A percentile compares a stretch with the other conserved stretches of the same genome.
phyloP scores from a whole-genome alignment of 2,329 filamentous ascomycete species.

The Xylariales sp. region DNA sequence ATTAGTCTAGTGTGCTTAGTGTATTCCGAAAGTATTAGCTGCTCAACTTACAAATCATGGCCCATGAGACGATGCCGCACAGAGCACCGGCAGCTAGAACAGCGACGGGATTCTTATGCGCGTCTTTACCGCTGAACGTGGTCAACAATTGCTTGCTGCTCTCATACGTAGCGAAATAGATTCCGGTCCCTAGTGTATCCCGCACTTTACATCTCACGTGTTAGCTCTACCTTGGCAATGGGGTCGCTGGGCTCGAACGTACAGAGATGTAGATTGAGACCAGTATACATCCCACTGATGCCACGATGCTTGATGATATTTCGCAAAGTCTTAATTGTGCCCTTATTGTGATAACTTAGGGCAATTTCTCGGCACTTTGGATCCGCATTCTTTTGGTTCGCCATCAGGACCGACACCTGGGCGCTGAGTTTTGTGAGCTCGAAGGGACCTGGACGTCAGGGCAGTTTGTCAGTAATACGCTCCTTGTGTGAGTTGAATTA shows the following conservation, averaged over 20 bases:
- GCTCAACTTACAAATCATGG: slow-evolving; percentile 60
- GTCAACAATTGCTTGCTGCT: slow-evolving; percentile 78
- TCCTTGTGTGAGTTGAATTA: too few species aligned
- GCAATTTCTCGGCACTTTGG: slow-evolving; percentile 55
- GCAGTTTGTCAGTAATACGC: slow-evolving; percentile 3
- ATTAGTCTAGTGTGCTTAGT: neutral
- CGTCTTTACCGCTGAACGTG: slow-evolving; percentile 65
- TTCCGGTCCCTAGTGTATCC: slow-evolving; percentile 77
- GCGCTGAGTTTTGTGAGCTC: slow-evolving; percentile 87
- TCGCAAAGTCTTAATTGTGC: slow-evolving; percentile 69
- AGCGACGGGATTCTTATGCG: slow-evolving; percentile 73
- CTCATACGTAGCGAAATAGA: slow-evolving; percentile 89
- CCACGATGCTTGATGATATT: slow-evolving; percentile 75
- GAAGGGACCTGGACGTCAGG: slow-evolving; percentile 59
- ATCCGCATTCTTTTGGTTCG: slow-evolving; percentile 45
- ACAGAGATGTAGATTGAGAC: slow-evolving; percentile 75
- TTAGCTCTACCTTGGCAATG: neutral
- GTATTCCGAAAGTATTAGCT: neutral
- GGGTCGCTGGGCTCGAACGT: slow-evolving; percentile 31
- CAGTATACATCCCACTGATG: slow-evolving; percentile 70
- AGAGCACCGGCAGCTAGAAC: slow-evolving; percentile 75
- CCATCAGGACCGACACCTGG: slow-evolving; percentile 77
- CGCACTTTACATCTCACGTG: slow-evolving; percentile 48
- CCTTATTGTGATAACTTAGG: slow-evolving; percentile 71
- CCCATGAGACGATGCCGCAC: slow-evolving; percentile 82